These are phyloP conservation scores for Myxozyma udenii DNA, from an alignment of 805 yeast genomes.

Conservation along the genomic window DNA sequence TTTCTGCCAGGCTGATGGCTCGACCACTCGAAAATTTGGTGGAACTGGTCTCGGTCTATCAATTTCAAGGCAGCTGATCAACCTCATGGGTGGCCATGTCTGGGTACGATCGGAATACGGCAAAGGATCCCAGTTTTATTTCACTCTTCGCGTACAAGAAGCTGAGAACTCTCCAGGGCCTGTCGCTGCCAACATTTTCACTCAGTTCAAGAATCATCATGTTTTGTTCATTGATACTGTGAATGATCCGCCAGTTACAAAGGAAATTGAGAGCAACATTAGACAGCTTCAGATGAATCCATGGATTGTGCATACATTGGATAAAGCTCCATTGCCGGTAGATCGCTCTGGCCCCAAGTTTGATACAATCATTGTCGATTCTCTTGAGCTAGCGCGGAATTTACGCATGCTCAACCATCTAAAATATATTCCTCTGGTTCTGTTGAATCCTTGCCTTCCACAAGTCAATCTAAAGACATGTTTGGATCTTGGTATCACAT, in stretches of 20 bases:
- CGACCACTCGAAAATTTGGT: conserved; percentile 87
- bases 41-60: conserved; percentile 90
- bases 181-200: conserved; percentile 58
- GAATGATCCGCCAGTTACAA: conserved; percentile 51
- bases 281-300: conserved; percentile 59
- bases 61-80: conserved; percentile 81
- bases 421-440: conserved; percentile 79
- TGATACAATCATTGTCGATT: conserved; percentile 80
- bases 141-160: conserved; percentile 75
- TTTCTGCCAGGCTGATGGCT: conserved; percentile 91
- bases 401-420: conserved; percentile 70
- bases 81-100: conserved; percentile 89
- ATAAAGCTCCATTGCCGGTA: conserved; percentile 46
- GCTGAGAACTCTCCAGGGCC: conserved; percentile 59
- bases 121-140: conserved; percentile 76
- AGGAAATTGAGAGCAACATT: conserved; percentile 52
- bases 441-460: conserved; percentile 71
- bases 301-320: conserved; percentile 53
- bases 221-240: conserved; percentile 68
- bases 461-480: conserved; percentile 77
- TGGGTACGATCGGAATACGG: conserved; percentile 85
- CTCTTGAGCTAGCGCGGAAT: conserved; percentile 67
- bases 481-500: conserved; percentile 79
- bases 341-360: conserved; percentile 46
- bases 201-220: conserved; percentile 69